Conservation (phyloP, 768 basidiomycete genomes). For the Boletus sp. region DNA sequence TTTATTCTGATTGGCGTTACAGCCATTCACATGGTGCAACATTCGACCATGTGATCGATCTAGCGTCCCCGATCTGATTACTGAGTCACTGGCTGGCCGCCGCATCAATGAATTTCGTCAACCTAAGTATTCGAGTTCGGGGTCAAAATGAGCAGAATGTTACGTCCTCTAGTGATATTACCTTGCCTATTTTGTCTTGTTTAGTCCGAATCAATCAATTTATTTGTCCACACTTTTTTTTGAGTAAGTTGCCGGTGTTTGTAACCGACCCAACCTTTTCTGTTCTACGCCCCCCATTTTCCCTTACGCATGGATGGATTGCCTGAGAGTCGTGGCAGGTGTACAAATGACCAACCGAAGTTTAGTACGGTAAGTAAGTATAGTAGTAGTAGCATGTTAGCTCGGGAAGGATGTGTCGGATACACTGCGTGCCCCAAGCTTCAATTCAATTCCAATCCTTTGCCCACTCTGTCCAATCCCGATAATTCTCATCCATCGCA, state of each 20-base stretch:
- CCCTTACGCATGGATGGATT: no score
- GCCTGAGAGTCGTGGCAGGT: no score
- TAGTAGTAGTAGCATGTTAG: background rate
- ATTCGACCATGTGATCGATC: conserved; percentile 4
- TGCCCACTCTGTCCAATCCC: conserved; percentile 8
- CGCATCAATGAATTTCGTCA: no score
- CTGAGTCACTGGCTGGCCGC: no score
- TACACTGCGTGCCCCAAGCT: background rate
- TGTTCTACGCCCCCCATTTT: no score
- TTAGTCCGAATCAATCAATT: no score
- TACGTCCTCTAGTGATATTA: background rate
- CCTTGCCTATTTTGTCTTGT: background rate
- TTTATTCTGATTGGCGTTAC: background rate
- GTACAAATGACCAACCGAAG: background rate
- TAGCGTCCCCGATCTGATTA: no score
- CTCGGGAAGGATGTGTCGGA: background rate
- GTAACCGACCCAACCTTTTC: no score
- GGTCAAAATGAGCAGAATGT: background rate
- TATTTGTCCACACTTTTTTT: no score
- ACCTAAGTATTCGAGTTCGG: no score
- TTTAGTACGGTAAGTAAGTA: background rate
- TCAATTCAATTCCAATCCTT: conserved; percentile 14
- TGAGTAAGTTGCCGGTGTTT: no score
- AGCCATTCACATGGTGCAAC: conserved; percentile 14
- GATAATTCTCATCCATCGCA: conserved; percentile 5